Evolutionary conservation across 805 yeast species (phyloP), one percentile per base, ranked within the genome.

Genomic region (Candida ovalis): DNA sequence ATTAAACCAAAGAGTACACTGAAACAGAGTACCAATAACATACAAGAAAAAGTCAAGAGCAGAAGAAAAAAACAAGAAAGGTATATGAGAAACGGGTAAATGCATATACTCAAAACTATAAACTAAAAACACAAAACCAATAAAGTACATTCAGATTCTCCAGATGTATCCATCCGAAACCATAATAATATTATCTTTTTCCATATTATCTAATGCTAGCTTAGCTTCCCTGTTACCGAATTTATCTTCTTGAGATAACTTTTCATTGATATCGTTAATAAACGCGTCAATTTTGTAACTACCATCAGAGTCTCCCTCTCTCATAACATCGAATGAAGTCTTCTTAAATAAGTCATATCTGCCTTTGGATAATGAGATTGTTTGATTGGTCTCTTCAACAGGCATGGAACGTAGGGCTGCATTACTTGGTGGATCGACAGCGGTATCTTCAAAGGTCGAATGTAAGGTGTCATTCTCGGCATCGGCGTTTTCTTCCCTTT

Each of bases 271-370:
- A 28, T 48, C 22, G 18, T 43, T 46, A 21, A 64, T 44, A 30
- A 68, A 52, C 5, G 53, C 52, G 7, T 60, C 60, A 32, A 58
- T 10, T 27, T 59, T 57, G 52, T 58, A 65, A 36, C 56, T 71
- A 32, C 74, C 79, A 19, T 68, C 71, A 4, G 75, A 67, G 47
- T 73, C 72, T 25, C 53, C 48, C 21, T 49, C 47, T 23, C 48
- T 42, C 58, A 77, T 68, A 39, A 80, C 64, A 22, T 63, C 65
- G 1, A 84, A 81, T 19, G 78, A 69, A 12, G 72, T 63, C 50
- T 72, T 69, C 19, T 75, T 72, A 57, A 81, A 74, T 27, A 62
- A 57, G n/a, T 67, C 70, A 44, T 73, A 67, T 54, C 88, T 71
- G 18, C 75, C 70, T 2, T 74, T 72, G 3, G 86, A 79, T 18